phyloP scores from a whole-genome alignment of 129 eudicot species.

The Rutidosis leptorrhynchoides region DNA sequence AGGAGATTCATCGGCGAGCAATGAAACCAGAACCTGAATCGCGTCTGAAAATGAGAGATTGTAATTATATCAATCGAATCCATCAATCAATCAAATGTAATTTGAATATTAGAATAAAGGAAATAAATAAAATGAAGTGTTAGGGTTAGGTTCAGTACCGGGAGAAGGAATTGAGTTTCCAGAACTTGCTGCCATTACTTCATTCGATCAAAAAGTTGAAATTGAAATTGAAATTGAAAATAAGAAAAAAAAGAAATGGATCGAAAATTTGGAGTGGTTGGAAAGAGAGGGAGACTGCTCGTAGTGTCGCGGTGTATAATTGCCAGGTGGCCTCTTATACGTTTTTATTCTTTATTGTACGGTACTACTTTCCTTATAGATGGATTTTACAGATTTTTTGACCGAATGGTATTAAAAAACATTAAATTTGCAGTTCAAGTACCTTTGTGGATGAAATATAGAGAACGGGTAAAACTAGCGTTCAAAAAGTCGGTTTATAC shows the following conservation, averaged over 20 bases:
- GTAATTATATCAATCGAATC: background rate
- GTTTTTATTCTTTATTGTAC: too few relatives aligned
- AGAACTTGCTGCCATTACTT: constrained; percentile 59
- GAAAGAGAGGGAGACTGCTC: constrained; percentile 8
- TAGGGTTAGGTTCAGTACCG: constrained; percentile 36
- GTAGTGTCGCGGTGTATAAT: constrained; percentile 7
- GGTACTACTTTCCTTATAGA: too few relatives aligned
- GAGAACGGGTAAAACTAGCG: too few relatives aligned
- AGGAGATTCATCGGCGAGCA: constrained; percentile 81
- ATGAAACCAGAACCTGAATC: constrained; percentile 81
- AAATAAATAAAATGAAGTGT: background rate
- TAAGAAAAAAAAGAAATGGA: constrained; percentile 39
- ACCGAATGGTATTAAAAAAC: too few relatives aligned
- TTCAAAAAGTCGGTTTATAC: too few relatives aligned
- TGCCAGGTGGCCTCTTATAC: constrained; percentile 20
- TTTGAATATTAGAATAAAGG: background rate
- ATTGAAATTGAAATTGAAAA: constrained; percentile 2
- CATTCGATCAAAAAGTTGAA: constrained; percentile 22
- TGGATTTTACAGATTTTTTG: too few relatives aligned
- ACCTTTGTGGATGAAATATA: too few relatives aligned
- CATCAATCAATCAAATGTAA: background rate
- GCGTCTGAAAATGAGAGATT: constrained; percentile 52
- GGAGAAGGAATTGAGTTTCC: constrained; percentile 75
- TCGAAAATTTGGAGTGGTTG: constrained; percentile 30
- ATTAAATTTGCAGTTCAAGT: too few relatives aligned